Base-by-base conservation (phyloP, 148 eudicot genomes). In the Cornus suecica region DNA sequence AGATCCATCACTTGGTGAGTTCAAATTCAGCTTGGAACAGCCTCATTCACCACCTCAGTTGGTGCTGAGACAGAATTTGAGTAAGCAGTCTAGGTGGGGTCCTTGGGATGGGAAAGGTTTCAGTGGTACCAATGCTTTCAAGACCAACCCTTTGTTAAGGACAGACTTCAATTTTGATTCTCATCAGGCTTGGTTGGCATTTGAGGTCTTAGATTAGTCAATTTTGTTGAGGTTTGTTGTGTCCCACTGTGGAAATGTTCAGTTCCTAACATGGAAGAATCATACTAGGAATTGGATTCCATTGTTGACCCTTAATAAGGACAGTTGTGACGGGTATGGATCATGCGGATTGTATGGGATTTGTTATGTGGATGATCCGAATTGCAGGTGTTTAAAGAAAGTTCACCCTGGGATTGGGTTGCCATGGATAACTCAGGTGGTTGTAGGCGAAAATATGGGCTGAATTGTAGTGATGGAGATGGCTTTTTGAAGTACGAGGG, bases 311-410 rank as follows among this genome's bases (percentile, higher is more conserved):
- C 56, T 78, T 18, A 31, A 72, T 9, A 66, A 22, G 58, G 76
- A 72, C 32, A 27, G 15, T 22, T 52, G 74, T 37, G 72, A 51
- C 29, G 26, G 58, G 58, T 82, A 82, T 20, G 79, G 76, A 16
- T 41, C 29, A 16, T 82, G 84, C 70, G 84, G 82, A 23, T 72
- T 52, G 25, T 69, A 78, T 70, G 84, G 80, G 23, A 45, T 32
- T 34, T 82, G 84, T 32, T 31, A 74, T 37, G 15, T 20, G 24
- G 42, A 56, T 14, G 78, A 65, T 9, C 68, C 41, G 22, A 41
- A n/a, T 26, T 82, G 84, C 23, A 51, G 51, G 41, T 82, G 84
- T 67, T 71, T 75, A 56, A 25, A 67, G 31, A 71, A 1, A 30
- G 31, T 25, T 78, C 75, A 4, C 67, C 76, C 0, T 31, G n/a